Percentiles rank a stretch among this genome's conserved stretches.
Evolutionary conservation across 805 yeast species (phyloP).

Genomic region (Teunomyces lycoperdinae): DNA sequence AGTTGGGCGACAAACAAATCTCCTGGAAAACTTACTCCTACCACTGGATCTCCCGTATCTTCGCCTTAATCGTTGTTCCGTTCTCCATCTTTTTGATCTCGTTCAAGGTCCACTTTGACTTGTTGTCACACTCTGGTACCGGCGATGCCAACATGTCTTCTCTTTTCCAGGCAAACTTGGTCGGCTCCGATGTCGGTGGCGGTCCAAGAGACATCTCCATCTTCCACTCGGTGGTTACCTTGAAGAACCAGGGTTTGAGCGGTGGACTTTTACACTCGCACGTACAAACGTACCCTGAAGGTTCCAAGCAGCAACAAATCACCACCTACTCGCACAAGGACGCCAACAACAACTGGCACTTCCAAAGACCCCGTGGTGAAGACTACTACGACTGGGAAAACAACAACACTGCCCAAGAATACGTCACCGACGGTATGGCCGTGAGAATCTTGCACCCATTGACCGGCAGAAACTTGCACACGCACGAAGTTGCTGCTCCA

Average conservation of each 20-base stretch:
- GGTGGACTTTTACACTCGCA: conserved; percentile 48
- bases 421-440: conserved; percentile 55
- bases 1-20: conserved; percentile 66
- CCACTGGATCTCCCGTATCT: conserved; percentile 67
- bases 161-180: conserved; percentile 74
- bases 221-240: conserved; percentile 45
- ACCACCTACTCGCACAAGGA: conserved; percentile 48
- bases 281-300: conserved; percentile 45
- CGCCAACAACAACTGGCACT: conserved; percentile 41
- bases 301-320: conserved; percentile 47
- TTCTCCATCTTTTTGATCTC: conserved; percentile 56
- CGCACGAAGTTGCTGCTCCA: conserved; percentile 67
- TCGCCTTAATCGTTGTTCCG: conserved; percentile 67
- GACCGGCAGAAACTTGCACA: conserved; percentile 67
- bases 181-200: conserved; percentile 63
- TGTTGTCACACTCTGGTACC: conserved; percentile 72
- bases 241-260: conserved; percentile 42
- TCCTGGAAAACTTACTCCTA: conserved; percentile 46
- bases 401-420: conserved; percentile 29
- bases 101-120: conserved; percentile 74
- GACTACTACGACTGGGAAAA: conserved; percentile 29
- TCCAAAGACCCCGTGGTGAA: conserved; percentile 48
- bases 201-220: conserved; percentile 65
- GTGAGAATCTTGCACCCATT: conserved; percentile 61
- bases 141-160: conserved; percentile 81